These are phyloP conservation scores for Crithidia fasciculata DNA, from an alignment of 208 protist species.

Conservation along the genomic window DNA sequence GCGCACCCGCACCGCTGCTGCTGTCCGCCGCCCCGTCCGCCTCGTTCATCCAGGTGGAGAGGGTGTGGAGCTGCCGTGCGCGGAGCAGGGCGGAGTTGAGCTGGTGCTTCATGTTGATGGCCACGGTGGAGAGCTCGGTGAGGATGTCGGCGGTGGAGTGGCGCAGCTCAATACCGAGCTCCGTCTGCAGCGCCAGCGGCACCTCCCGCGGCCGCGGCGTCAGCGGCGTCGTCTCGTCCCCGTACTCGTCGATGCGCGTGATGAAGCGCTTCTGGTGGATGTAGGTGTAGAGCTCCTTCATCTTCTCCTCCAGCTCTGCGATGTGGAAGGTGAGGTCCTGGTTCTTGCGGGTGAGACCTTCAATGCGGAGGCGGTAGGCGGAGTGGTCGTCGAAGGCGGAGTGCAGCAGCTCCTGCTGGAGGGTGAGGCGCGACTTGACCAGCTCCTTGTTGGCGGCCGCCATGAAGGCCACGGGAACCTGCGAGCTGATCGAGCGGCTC, in stretches of 20 bases:
- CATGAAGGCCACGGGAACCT: constrained; percentile 60
- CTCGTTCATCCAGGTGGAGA: constrained; percentile 63
- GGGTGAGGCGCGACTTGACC: constrained; percentile 57
- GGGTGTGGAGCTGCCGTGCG: constrained; percentile 54
- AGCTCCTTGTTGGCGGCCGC: constrained; percentile 63
- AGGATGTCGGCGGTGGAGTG: constrained; percentile 67
- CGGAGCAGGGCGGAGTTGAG: constrained; percentile 69
- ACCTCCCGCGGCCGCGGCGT: constrained; percentile 77
- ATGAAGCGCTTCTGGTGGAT: constrained; percentile 79
- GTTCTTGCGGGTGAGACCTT: constrained; percentile 58
- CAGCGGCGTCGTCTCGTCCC: constrained; percentile 30
- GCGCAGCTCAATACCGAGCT: constrained; percentile 77
- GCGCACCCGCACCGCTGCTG: constrained; percentile 7
- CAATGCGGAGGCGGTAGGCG: constrained; percentile 71
- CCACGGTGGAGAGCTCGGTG: constrained; percentile 60
- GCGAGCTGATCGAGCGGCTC: constrained; percentile 2
- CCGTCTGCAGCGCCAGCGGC: constrained; percentile 70
- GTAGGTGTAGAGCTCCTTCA: constrained; percentile 64
- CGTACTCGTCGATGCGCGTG: constrained; percentile 19
- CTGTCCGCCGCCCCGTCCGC: constrained; percentile 6
- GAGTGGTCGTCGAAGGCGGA: constrained; percentile 77
- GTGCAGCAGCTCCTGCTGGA: constrained; percentile 68
- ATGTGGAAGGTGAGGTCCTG: constrained; percentile 47
- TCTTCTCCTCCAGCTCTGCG: constrained; percentile 40
- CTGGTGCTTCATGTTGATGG: constrained; percentile 84